These are phyloP conservation scores for Nakazawaea laoshanensis DNA, from an alignment of 805 yeast genomes.

Conservation along the genomic window DNA sequence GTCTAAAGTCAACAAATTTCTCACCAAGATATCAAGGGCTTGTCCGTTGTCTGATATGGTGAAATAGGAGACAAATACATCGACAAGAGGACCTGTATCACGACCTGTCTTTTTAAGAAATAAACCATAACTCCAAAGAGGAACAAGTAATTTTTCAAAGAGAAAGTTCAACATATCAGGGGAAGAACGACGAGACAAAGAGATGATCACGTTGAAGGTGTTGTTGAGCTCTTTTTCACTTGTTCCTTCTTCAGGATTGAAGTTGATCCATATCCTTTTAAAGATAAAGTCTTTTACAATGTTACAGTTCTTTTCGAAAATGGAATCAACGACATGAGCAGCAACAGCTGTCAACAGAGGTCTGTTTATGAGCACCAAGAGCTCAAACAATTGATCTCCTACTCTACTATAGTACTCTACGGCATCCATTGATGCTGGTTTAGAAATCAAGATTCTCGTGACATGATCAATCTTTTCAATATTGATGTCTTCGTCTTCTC, in stretches of 20 bases:
- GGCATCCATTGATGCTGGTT: conserved; percentile 45
- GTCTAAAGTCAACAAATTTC: conserved; percentile 24
- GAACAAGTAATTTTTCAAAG: conserved; percentile 18
- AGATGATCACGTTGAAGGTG: conserved; percentile 54
- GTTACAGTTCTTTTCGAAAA: conserved; percentile 40
- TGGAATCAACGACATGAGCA: conserved; percentile 41
- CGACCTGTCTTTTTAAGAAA: conserved; percentile 24
- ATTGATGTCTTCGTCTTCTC: conserved; percentile 65
- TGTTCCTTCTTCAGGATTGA: conserved; percentile 34
- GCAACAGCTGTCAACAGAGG: conserved; percentile 53
- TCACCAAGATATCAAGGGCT: conserved; percentile 23
- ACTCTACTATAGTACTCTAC: conserved; percentile 47
- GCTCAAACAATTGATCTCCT: conserved; percentile 53
- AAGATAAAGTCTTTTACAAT: conserved; percentile 56
- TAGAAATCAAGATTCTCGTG: conserved; percentile 50
- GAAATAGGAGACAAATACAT: conserved; percentile 28
- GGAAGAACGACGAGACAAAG: conserved; percentile 42
- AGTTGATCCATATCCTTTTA: conserved; percentile 33
- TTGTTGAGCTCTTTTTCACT: conserved; percentile 48
- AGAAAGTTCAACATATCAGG: conserved; percentile 25
- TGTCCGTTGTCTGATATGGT: conserved; percentile 13
- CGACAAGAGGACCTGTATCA: conserved; percentile 25
- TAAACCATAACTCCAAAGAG: conserved; percentile 36
- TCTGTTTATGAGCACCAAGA: conserved; percentile 50
- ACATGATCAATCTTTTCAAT: conserved; percentile 60